Conservation (phyloP, 192 early-diverging fungal species). For the Backusella macrospora region DNA sequence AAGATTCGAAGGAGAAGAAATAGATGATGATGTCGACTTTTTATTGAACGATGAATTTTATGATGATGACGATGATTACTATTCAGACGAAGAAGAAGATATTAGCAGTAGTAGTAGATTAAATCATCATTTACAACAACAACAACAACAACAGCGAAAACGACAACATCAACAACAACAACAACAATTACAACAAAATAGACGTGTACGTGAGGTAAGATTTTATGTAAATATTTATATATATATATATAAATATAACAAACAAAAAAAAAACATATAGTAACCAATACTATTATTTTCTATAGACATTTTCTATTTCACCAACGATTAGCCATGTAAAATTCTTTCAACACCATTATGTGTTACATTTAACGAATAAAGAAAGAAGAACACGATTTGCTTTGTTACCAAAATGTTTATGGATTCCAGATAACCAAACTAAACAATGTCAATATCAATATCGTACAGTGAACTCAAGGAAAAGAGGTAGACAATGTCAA, state of each 20-base stretch:
- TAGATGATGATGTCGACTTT: neutral
- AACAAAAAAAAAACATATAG: neutral
- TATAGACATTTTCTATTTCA: slow-evolving; percentile 16
- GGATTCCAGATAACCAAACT: slow-evolving; percentile 30
- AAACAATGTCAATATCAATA: slow-evolving; percentile 33
- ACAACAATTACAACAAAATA: neutral
- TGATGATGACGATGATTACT: neutral
- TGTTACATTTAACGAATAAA: slow-evolving; percentile 22
- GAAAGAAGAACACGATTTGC: slow-evolving; percentile 23
- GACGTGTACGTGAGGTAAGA: neutral
- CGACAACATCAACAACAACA: neutral
- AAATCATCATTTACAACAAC: neutral
- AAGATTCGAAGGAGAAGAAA: neutral
- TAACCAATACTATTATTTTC: slow-evolving; percentile 11
- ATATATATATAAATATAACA: neutral
- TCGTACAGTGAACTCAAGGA: neutral
- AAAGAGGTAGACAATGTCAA: slow-evolving; percentile 14
- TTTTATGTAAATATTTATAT: neutral
- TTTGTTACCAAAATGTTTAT: slow-evolving; percentile 16
- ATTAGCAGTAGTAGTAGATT: neutral
- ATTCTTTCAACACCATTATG: slow-evolving; percentile 27
- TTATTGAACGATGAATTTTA: neutral
- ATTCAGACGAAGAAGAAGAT: slow-evolving; percentile 2
- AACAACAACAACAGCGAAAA: neutral
- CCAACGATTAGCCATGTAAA: slow-evolving; percentile 5